phyloP scores from a whole-genome alignment of 2,329 filamentous ascomycete species.

The Aureobasidium pullulans region DNA sequence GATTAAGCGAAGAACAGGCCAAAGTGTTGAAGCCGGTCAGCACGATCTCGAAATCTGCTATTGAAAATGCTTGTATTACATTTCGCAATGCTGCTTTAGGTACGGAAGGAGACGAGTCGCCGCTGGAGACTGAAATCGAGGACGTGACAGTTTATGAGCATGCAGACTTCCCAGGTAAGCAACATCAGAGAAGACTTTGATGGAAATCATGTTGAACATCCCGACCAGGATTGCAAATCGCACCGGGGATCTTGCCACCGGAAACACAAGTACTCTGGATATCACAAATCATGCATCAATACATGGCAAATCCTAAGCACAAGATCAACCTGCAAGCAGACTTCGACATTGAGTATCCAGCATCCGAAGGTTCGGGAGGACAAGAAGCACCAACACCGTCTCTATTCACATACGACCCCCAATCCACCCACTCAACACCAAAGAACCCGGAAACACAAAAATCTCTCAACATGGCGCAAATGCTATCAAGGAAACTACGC shows the following conservation, averaged over 20 bases:
- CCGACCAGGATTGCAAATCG: constrained; percentile 13
- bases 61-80: constrained; percentile 12
- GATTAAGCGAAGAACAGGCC: constrained; percentile 14
- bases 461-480: constrained; percentile 15
- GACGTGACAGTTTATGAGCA: constrained; percentile 30
- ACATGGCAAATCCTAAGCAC: constrained; percentile 16
- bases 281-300: constrained; percentile 15
- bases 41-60: constrained; percentile 1
- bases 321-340: constrained; percentile 16
- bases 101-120: neutral
- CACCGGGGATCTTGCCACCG: constrained; percentile 13
- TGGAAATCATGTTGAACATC: neutral
- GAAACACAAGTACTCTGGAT: constrained; percentile 15
- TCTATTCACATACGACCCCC: constrained; percentile 27
- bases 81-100: constrained; percentile 15
- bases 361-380: neutral
- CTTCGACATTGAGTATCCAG: constrained; percentile 15
- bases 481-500: constrained; percentile 16
- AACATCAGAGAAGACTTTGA: neutral
- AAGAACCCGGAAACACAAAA: neutral
- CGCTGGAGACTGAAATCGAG: neutral
- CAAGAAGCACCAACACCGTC: constrained; percentile 14
- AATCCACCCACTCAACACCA: constrained; percentile 1
- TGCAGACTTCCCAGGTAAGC: constrained; percentile 28
- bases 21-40: constrained; percentile 7